Evolutionary conservation across 2,329 filamentous ascomycete species (phyloP).

Genomic region (Aspergillus costaricaensis): DNA sequence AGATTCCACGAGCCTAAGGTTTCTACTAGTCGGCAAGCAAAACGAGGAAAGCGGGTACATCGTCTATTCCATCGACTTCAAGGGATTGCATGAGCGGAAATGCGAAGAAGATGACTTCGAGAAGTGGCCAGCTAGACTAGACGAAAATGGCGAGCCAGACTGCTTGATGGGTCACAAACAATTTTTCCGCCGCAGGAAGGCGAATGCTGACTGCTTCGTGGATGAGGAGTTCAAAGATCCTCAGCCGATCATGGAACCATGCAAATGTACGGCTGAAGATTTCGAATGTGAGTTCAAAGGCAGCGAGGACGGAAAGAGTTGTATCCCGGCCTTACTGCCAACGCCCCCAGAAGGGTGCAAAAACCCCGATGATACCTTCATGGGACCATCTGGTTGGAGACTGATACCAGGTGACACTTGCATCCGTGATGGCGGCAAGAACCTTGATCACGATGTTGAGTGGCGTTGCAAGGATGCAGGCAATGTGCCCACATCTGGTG

Average conservation of each 20-base stretch:
- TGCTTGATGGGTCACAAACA: slow-evolving; percentile 98
- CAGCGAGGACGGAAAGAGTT: slow-evolving; percentile 66
- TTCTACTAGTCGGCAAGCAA: slow-evolving; percentile 71
- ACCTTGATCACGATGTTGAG: slow-evolving; percentile 73
- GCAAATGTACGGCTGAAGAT: slow-evolving; percentile 78
- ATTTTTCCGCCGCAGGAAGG: slow-evolving; percentile 80
- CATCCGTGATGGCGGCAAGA: slow-evolving; percentile 59
- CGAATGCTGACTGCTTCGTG: slow-evolving; percentile 84
- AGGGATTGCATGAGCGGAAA: slow-evolving; percentile 73
- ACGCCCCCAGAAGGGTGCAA: slow-evolving; percentile 73
- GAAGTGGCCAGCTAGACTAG: slow-evolving; percentile 80
- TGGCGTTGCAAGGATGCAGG: slow-evolving; percentile 70
- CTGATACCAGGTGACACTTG: slow-evolving; percentile 84
- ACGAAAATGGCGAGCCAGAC: slow-evolving; percentile 75
- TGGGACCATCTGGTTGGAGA: slow-evolving; percentile 85
- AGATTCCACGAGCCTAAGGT: slow-evolving; percentile 91
- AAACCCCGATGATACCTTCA: slow-evolving; percentile 70
- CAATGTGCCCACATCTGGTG: slow-evolving; percentile 60
- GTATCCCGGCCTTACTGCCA: slow-evolving; percentile 65
- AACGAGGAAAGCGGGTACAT: slow-evolving; percentile 56
- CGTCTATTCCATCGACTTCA: slow-evolving; percentile 80
- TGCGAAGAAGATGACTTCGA: slow-evolving; percentile 76
- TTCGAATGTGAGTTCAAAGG: slow-evolving; percentile 96
- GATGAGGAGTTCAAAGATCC: slow-evolving; percentile 82
- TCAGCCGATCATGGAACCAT: slow-evolving; percentile 67